Evolutionary conservation across 2,329 filamentous ascomycete species (phyloP), one percentile per base, ranked within the genome.

Genomic region (Metarhizium guizhouense): DNA sequence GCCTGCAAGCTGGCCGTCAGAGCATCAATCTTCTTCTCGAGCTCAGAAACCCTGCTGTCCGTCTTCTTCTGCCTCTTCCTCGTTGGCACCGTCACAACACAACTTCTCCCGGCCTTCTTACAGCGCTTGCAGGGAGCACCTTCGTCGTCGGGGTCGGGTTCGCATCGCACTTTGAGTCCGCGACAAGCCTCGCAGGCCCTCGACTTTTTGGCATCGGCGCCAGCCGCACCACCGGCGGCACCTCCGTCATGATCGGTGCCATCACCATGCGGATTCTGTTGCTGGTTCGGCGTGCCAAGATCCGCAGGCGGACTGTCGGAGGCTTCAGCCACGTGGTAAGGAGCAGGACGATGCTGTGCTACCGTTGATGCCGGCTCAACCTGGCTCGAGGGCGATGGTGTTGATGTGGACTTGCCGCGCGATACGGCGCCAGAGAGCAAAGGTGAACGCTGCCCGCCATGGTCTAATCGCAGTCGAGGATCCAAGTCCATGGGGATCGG

Each of bases 1-100:
- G 87, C 83, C 49, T 90, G 85, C 60, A 96, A 68, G 40, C 84
- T 90, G 6, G 90, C 88, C 7, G 89, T 95, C 67, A 96, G 69
- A 8, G 87, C 88, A 74, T 96, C 90, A 60, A 96, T 93, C 75
- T 95, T 95, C 76, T 87, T 90, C 76, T 96, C 91, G 53, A 96
- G 77, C 74, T 96, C 91, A 8, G 90, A 87, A 13, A 96, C 91
- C 53, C 90, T 81, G 61, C 84, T 93, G 68, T 95, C 92, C 54
- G 89, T 91, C 77, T 95, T 95, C 76, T 93, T 95, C 74, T 93
- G 89, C 48, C 91, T 80, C 72, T 95, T 95, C 45, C 90, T 70
- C 34, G 77, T 82, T 14, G 81, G 89, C 59, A 84, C 82, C 1
- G 90, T 95, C 59, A 92, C 85, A 45, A 92, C 74, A 67, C 91